Evolutionary conservation across 1,284 basidiomycete genomes (phyloP).

Genomic region (Sanghuangporus sanghuang): DNA sequence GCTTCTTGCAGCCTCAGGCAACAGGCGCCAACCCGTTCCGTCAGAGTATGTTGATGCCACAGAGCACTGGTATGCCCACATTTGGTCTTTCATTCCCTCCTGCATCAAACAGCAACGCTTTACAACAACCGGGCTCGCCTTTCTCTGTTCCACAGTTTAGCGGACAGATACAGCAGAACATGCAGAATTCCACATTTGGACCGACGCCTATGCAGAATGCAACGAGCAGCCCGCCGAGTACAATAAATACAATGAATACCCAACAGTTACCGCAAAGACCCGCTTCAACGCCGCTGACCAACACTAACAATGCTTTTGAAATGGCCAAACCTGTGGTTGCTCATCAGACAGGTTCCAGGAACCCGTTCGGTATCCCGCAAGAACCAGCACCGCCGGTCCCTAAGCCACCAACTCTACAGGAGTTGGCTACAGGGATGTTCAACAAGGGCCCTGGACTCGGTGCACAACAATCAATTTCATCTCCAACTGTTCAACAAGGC

Average conservation of each 20-base stretch:
- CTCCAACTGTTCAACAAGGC: conserved; percentile 29
- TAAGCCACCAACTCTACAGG: conserved; percentile 75
- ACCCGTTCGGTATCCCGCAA: conserved; percentile 83
- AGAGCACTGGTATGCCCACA: conserved; percentile 44
- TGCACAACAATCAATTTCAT: conserved; percentile 24
- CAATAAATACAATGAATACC: background rate
- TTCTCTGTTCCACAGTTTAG: conserved; percentile 20
- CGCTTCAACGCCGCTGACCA: conserved; percentile 60
- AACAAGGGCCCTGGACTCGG: background rate
- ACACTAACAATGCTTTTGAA: conserved; percentile 30
- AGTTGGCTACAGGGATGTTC: conserved; percentile 58
- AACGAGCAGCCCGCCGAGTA: background rate
- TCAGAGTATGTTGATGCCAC: conserved; percentile 42
- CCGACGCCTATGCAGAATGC: conserved; percentile 1
- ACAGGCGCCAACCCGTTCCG: conserved; percentile 56
- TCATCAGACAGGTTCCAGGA: conserved; percentile 91
- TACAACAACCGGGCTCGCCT: conserved; percentile 18
- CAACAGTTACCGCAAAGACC: conserved; percentile 45
- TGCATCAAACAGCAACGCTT: conserved; percentile 20
- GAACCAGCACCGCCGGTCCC: conserved; percentile 62
- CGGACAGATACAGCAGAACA: conserved; percentile 1
- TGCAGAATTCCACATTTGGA: conserved; percentile 2
- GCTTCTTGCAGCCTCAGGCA: conserved; percentile 61
- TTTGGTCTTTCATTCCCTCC: conserved; percentile 21
- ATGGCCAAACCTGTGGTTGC: conserved; percentile 63